A percentile compares a stretch with the other conserved stretches of the same genome.
Conservation (phyloP, 2,329 filamentous ascomycete genomes). For the Exophiala dermatitidis region DNA sequence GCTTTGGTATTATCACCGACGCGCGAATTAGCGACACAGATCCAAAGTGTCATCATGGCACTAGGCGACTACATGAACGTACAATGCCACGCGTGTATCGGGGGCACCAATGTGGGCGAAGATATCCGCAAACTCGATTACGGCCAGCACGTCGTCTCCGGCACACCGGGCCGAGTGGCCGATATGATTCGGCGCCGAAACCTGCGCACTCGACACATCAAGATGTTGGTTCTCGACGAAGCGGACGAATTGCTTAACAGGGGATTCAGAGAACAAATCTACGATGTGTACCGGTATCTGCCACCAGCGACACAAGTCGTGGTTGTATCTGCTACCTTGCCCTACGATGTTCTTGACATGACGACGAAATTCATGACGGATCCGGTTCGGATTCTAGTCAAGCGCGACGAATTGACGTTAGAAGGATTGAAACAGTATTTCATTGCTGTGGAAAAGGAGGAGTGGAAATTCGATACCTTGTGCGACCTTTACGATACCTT, state of each 20-base stretch:
- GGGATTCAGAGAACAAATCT: conserved; percentile 96
- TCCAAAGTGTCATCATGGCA: conserved; percentile 98
- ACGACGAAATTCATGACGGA: conserved; percentile 99
- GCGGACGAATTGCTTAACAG: conserved; percentile 78
- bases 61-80: conserved; percentile 99
- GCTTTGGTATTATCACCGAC: conserved; percentile 93
- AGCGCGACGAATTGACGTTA: conserved; percentile 96
- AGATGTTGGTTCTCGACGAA: conserved; percentile 71
- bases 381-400: conserved; percentile 90
- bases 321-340: conserved; percentile 90
- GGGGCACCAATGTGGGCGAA: conserved; percentile 94
- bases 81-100: conserved; percentile 97
- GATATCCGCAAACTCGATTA: conserved; percentile 97
- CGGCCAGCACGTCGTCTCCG: conserved; percentile 94
- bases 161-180: conserved; percentile 92
- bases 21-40: conserved; percentile 93
- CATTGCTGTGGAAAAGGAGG: conserved; percentile 97
- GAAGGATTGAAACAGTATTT: conserved; percentile 99
- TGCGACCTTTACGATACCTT: conserved; percentile 98
- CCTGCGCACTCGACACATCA: conserved; percentile 66
- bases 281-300: conserved; percentile 95
- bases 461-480: conserved; percentile 99
- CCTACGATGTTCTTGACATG: conserved; percentile 97
- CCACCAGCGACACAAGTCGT: conserved; percentile 97
- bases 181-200: conserved; percentile 73